Conservation (phyloP, 2,329 filamentous ascomycete genomes). For the Aspergillus sp. region DNA sequence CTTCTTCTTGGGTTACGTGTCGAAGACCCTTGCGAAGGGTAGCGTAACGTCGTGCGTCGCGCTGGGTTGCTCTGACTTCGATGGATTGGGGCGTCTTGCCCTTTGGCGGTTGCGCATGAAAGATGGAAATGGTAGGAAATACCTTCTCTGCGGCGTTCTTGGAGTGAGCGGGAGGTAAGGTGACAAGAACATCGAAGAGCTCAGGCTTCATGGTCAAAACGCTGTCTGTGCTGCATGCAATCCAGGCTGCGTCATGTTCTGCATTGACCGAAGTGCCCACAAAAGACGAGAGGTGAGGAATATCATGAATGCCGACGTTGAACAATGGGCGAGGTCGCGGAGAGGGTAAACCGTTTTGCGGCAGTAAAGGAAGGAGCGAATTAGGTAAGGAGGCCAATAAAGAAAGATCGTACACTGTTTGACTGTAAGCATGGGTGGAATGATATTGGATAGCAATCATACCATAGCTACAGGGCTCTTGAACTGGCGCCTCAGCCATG, state of each 20-base stretch:
- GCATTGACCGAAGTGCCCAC: constrained; percentile 45
- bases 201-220: constrained; percentile 83
- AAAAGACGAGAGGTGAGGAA: constrained; percentile 74
- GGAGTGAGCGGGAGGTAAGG: constrained; percentile 68
- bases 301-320: constrained; percentile 89
- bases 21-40: constrained; percentile 66
- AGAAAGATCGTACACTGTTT: constrained; percentile 86
- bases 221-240: constrained; percentile 93
- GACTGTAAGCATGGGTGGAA: constrained; percentile 30
- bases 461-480: constrained; percentile 88
- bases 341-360: constrained; percentile 61
- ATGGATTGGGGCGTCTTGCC: constrained; percentile 30
- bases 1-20: constrained; percentile 29
- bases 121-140: constrained; percentile 75
- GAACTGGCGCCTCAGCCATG: constrained; percentile 81
- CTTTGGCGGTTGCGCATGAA: constrained; percentile 59
- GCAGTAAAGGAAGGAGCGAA: constrained; percentile 69
- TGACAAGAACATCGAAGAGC: constrained; percentile 87
- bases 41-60: constrained; percentile 80
- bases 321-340: constrained; percentile 79
- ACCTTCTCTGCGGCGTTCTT: constrained; percentile 60
- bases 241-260: constrained; percentile 66
- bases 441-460: constrained; percentile 25
- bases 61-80: constrained; percentile 78
- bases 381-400: constrained; percentile 85